These are phyloP conservation scores for Diplodia corticola DNA, from an alignment of 2,329 filamentous ascomycete species.

Conservation along the genomic window DNA sequence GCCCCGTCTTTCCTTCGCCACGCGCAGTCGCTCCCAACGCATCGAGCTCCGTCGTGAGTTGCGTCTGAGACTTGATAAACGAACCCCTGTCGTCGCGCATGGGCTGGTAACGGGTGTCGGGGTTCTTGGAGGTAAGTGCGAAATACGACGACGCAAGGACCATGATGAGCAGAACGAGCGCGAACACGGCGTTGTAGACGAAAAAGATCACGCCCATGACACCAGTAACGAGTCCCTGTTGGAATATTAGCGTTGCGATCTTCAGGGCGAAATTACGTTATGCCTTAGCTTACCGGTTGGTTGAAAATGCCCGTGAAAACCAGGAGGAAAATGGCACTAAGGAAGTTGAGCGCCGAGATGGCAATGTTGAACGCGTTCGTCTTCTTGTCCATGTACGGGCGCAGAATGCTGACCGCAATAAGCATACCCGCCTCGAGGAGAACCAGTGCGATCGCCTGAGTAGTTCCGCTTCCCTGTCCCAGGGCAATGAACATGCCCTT, in stretches of 20 bases:
- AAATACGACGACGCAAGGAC: constrained; percentile 76
- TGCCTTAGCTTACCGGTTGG: constrained; percentile 67
- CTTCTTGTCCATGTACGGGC: constrained; percentile 99
- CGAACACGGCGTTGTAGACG: constrained; percentile 80
- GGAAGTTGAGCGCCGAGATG: constrained; percentile 84
- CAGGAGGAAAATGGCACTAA: constrained; percentile 85
- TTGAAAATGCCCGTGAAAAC: constrained; percentile 87
- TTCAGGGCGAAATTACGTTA: neutral
- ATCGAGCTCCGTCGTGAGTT: constrained; percentile 85
- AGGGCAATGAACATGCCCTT: constrained; percentile 90
- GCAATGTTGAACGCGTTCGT: constrained; percentile 96
- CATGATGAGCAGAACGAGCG: constrained; percentile 78
- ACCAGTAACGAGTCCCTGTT: constrained; percentile 73
- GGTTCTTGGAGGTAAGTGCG: constrained; percentile 87
- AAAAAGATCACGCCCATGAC: constrained; percentile 89
- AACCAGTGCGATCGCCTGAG: constrained; percentile 79
- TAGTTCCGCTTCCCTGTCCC: constrained; percentile 67
- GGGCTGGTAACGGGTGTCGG: constrained; percentile 90
- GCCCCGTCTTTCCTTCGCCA: constrained; percentile 62
- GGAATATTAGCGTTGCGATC: constrained; percentile 26
- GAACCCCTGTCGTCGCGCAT: constrained; percentile 96
- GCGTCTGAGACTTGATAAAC: constrained; percentile 94
- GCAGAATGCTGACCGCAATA: constrained; percentile 74
- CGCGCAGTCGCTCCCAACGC: constrained; percentile 85
- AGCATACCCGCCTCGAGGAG: constrained; percentile 79